phyloP scores from a whole-genome alignment of 2,329 filamentous ascomycete species.

The Chlorencoelia australis region DNA sequence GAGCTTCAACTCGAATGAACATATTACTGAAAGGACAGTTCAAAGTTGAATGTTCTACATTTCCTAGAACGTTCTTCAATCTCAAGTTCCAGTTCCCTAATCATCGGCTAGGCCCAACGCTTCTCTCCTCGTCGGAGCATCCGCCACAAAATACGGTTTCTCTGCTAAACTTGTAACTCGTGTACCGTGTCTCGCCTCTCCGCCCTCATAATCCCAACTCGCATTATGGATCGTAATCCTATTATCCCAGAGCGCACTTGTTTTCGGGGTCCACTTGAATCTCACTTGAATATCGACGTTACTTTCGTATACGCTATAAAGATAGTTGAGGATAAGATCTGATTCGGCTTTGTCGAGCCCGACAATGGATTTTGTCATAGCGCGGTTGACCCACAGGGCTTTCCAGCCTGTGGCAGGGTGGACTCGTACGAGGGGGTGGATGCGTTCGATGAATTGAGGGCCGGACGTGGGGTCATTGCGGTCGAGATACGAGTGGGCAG shows the following conservation, averaged over 20 bases:
- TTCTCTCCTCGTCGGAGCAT: slow-evolving; percentile 56
- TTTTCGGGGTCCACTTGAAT: slow-evolving; percentile 59
- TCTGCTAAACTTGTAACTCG: slow-evolving; percentile 62
- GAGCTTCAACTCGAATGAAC: too few species aligned
- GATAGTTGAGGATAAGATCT: slow-evolving; percentile 54
- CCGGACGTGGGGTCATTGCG: slow-evolving; percentile 49
- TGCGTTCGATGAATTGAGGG: slow-evolving; percentile 55
- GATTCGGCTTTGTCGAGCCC: slow-evolving; percentile 61
- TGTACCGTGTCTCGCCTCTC: slow-evolving; percentile 59
- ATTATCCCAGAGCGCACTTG: slow-evolving; percentile 64
- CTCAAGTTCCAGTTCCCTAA: too few species aligned
- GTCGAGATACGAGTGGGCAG: slow-evolving; percentile 58
- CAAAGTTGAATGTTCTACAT: too few species aligned
- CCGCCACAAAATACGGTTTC: slow-evolving; percentile 55
- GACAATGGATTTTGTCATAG: slow-evolving; percentile 59
- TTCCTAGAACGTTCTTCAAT: too few species aligned
- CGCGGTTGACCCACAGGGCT: slow-evolving; percentile 59
- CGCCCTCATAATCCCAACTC: slow-evolving; percentile 62
- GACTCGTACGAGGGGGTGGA: slow-evolving; percentile 58
- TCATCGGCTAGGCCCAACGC: slow-evolving; percentile 53
- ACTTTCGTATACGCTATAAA: slow-evolving; percentile 58
- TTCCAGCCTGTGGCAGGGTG: slow-evolving; percentile 70
- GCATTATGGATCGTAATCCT: slow-evolving; percentile 66
- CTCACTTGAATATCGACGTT: slow-evolving; percentile 61
- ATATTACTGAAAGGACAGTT: too few species aligned